Evolutionary conservation across 768 basidiomycete genomes (phyloP), one percentile per base, ranked within the genome.

Genomic region (Pisolithus microcarpus): DNA sequence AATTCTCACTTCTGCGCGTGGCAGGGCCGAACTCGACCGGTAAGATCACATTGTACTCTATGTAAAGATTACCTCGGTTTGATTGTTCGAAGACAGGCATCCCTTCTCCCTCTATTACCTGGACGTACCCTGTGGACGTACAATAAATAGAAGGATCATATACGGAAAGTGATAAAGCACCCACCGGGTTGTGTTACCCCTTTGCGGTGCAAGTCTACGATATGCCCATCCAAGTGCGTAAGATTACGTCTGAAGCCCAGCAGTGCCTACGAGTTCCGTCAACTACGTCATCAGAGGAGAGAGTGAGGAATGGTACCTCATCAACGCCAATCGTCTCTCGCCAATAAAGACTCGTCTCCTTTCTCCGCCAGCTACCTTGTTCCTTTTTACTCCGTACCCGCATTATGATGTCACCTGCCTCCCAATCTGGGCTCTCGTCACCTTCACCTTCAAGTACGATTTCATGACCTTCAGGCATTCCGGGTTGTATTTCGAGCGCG

Each of bases 361-460:
- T 96, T 62, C 96, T 76, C 55, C 82, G 75, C 82, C 87, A 98
- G 3, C 84, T 81, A 44, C 91, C 92, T 56, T 79, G 79, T 52
- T 83, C 78, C 58, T 83, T 82, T 67, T 78, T 78, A 61, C 85
- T 93, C 57, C 86, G 74, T 15, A 98, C 84, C 46, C 92, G 75
- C 43, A 98, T 74, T 36, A 98, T 75, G 45, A 99, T 81, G 69
- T 99, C 94, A 7, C 96, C 96, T 6, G 96, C 74, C 61, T 95
- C 93, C 88, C 88, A 96, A 58, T 98, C 96, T 3, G 91, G 91
- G 50, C 76, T 87, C 71, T 99, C 94, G 64, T 98, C 96, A 42
- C 89, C 88, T 65, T 97, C 94, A n/a, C 91, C 92, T 59, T 96
- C 91, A 53, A 93, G 97, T 1, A 94, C 77, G 36, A 94, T 80